A percentile compares a stretch with the other conserved stretches of the same genome.
Conservation (phyloP, 75 land plant genomes). For the Selaginella moellendorffii region DNA sequence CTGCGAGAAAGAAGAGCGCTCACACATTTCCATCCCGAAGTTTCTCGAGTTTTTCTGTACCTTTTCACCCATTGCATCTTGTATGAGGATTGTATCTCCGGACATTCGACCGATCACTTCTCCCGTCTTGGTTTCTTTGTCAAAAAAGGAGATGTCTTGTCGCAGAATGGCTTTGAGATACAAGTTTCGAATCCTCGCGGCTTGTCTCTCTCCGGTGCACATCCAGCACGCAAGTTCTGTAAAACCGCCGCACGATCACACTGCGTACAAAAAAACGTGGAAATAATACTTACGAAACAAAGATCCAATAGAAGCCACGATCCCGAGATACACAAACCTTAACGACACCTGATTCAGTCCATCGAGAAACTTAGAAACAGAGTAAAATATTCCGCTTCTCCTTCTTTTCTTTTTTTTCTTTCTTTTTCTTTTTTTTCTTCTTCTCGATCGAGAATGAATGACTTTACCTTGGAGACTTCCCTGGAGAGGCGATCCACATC, state of each 20-base stretch:
- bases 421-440: too few species aligned
- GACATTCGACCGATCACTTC: neutral
- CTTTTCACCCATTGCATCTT: neutral
- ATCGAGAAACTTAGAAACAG: too few species aligned
- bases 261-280: too few species aligned
- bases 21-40: too few species aligned
- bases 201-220: neutral
- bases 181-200: neutral
- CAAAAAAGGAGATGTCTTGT: neutral
- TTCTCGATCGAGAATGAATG: too few species aligned
- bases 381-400: too few species aligned
- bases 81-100: neutral
- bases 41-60: too few species aligned
- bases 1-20: neutral
- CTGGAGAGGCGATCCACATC: conserved; percentile 14
- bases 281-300: conserved; percentile 56
- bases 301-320: conserved; percentile 39
- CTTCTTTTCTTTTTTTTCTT: too few species aligned
- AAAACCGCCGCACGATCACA: too few species aligned
- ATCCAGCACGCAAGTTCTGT: neutral
- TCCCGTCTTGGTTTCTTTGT: neutral
- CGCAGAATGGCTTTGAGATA: neutral
- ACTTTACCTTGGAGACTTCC: conserved; percentile 48
- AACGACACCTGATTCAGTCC: conserved; percentile 49
- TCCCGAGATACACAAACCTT: conserved; percentile 55